A percentile compares a stretch with the other conserved stretches of the same genome.
Conservation (phyloP, 2,329 filamentous ascomycete species). For the Phyllosticta paracitricarpa region DNA sequence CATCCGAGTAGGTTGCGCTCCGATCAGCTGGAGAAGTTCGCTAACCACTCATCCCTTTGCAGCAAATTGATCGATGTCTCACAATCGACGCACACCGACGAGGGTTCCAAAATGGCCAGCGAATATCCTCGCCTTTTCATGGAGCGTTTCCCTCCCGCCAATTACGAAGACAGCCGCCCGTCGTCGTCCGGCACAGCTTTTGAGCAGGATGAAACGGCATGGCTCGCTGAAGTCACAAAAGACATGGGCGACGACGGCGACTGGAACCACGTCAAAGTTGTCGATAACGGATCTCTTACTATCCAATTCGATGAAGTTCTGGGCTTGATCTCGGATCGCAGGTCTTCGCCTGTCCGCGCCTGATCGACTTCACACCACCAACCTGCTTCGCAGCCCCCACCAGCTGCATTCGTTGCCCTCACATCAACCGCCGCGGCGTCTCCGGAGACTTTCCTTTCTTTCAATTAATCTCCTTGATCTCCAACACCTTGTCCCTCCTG, state of each 20-base stretch:
- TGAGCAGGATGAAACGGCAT: constrained; percentile 10
- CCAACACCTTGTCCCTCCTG: not conserved
- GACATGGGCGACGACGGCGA: constrained; percentile 18
- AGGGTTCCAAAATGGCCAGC: constrained; percentile 25
- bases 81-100: constrained; percentile 30
- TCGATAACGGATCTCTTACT: constrained; percentile 26
- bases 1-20: constrained; percentile 32
- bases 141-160: constrained; percentile 27
- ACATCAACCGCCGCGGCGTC: too few relatives aligned
- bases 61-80: constrained; percentile 43
- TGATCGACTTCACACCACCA: not conserved
- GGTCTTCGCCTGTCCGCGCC: constrained; percentile 4
- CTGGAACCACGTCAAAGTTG: constrained; percentile 23
- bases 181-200: constrained; percentile 8
- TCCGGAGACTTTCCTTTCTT: not conserved
- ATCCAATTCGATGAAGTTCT: constrained; percentile 26
- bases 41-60: constrained; percentile 17
- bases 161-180: constrained; percentile 8
- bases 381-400: not conserved
- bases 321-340: constrained; percentile 14
- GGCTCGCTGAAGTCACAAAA: constrained; percentile 20
- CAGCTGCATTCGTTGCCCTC: too few relatives aligned
- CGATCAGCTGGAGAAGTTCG: not conserved
- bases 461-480: not conserved
- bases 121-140: constrained; percentile 34